Base-by-base conservation (phyloP, 352 stramenopile species). In the Phytophthora agathidicida region DNA sequence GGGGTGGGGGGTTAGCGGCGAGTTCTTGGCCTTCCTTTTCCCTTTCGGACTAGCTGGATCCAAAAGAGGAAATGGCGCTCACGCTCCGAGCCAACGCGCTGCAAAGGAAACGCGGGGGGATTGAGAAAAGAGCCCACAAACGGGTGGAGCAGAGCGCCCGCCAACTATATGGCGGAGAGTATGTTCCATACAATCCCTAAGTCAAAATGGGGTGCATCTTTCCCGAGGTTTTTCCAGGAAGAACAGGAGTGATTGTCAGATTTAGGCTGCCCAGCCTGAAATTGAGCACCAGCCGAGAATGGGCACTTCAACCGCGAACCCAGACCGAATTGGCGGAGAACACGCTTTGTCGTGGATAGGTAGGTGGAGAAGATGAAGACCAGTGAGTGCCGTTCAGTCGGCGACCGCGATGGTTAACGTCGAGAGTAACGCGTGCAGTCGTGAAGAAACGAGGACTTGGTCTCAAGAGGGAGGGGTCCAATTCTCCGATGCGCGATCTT, bases 61-160 rank as follows among this genome's bases (percentile, higher is more conserved):
- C 75, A 84, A 86, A 83, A 84, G 68, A 79, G 70, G 68, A 80
- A 82, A 80, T 84, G 73, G 60, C 49, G 41, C 41, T 63, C 28
- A 46, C 16, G 49, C 36, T 39, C 8, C 38, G 44, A 62, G 36
- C 33, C 45, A 66, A 65, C 41, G 52, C 30, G 28, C 39, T 26
- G 36, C 13, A 33, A 42, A 35, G 60, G 44, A 60, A 62, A 61
- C 46, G 39, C 45, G 41, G 26, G 5, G 22, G 16, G 7, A 46
- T 45, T 54, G 50, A 82, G 52, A 73, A 70, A 68, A 71, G 63
- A 55, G 64, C 45, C 55, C 48, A 42, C 45, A 82, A 86, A 84
- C 72, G 73, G 75, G 56, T 86, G 77, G 77, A 86, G 73, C 70
- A 80, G 60, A 83, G 54, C 36, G 76, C 65, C 62, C 67, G 60